Conservation (phyloP, 169 alveolate species). For the Toxoplasma gondii region DNA sequence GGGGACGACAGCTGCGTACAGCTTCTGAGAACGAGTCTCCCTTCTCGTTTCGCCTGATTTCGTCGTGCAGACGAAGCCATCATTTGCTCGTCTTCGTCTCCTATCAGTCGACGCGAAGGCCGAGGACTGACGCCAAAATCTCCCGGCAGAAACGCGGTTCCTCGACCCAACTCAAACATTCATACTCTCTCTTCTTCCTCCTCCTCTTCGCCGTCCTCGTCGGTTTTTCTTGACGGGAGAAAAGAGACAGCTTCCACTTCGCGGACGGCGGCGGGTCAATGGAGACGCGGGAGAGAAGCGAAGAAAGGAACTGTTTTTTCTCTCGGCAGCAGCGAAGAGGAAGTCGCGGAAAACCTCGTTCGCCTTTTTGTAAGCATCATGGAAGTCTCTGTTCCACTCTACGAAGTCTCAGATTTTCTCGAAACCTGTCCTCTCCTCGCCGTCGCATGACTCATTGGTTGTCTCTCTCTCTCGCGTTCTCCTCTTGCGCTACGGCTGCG, state of each 20-base stretch:
- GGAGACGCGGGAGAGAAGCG: neutral
- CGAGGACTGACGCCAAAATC: too few relatives aligned
- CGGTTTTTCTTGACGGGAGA: neutral
- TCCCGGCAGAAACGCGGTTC: too few relatives aligned
- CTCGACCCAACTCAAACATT: neutral
- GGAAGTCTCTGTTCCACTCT: too few relatives aligned
- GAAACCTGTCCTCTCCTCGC: too few relatives aligned
- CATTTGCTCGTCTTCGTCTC: too few relatives aligned
- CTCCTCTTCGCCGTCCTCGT: neutral
- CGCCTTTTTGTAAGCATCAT: neutral
- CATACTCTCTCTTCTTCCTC: constrained; percentile 2
- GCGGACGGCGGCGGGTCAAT: neutral
- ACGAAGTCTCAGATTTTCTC: too few relatives aligned
- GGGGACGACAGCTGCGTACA: too few relatives aligned
- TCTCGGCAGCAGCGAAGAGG: constrained; percentile 38
- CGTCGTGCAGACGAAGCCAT: too few relatives aligned
- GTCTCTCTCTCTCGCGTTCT: neutral
- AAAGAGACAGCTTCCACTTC: neutral
- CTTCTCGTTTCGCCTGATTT: too few relatives aligned
- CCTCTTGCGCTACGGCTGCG: too few relatives aligned
- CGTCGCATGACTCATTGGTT: neutral
- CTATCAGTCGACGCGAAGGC: too few relatives aligned
- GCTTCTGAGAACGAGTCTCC: too few relatives aligned
- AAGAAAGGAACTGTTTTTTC: neutral
- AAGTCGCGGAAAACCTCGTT: constrained; percentile 33